phyloP scores from a whole-genome alignment of 176 grass and related monocot species.

The Oryza nivara region DNA sequence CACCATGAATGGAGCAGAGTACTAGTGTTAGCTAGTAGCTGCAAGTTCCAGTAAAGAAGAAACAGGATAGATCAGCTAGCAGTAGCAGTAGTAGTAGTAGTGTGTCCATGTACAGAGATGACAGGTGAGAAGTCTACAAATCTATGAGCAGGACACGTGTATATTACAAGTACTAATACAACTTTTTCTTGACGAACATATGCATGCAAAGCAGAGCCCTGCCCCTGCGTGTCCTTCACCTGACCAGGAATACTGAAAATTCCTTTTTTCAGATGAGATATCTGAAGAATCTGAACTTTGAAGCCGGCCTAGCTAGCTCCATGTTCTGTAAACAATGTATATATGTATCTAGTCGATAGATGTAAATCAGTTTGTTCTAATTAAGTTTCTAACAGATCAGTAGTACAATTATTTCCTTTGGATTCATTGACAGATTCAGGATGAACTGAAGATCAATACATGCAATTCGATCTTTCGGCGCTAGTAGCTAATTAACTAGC shows the following conservation, averaged over 20 bases:
- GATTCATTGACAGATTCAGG: neutral
- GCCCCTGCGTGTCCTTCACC: neutral
- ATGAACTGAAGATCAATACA: neutral
- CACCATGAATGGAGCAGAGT: too few relatives aligned
- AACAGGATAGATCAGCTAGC: neutral
- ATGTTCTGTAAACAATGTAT: neutral
- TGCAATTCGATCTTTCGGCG: constrained; percentile 1
- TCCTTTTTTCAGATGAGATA: neutral
- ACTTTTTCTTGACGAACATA: neutral
- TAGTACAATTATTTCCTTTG: too few relatives aligned
- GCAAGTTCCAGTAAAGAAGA: neutral
- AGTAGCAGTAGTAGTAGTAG: neutral
- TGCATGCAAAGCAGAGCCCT: neutral
- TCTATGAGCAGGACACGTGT: neutral
- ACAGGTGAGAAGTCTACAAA: neutral
- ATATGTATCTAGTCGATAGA: neutral
- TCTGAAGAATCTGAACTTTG: neutral
- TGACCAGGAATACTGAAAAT: neutral
- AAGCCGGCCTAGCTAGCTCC: neutral
- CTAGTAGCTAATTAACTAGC: neutral
- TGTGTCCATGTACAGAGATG: neutral
- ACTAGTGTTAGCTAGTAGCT: neutral
- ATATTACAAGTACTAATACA: neutral
- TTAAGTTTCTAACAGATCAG: neutral
- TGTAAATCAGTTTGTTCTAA: neutral